Evolutionary conservation across 495 filamentous ascomycete genomes (phyloP), one percentile per base, ranked within the genome.

Genomic region (Tetracladium setigerum): DNA sequence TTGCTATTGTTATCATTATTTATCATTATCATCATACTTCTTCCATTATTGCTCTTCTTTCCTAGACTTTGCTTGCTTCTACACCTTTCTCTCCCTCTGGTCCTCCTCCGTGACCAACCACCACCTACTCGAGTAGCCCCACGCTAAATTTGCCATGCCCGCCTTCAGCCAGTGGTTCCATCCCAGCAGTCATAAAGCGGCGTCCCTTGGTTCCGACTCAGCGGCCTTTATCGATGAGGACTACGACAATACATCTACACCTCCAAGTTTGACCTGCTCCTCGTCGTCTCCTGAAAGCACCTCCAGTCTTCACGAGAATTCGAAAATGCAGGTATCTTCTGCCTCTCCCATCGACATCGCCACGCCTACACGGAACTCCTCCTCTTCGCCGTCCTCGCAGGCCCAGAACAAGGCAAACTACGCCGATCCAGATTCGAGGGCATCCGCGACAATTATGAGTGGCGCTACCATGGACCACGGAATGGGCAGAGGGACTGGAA

Each of bases 341-440:
- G 54, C 58, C 27, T 49, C 73, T 46, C 82, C 82, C 18, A 83
- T 86, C 57, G 73, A 84, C 64, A 84, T 85, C 60, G 67, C 77
- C 62, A 71, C 76, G 46, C 61, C 68, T 14, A 60, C 64, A 22
- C 74, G 78, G 55, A 74, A 79, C 64, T 68, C 70, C 55, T 84
- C 82, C 30, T 67, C 74, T 54, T 82, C 80, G 37, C 79, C 82
- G 30, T 77, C 78, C 41, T 60, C 57, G 6, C 57, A 60, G 67
- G 68, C 30, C 73, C 76, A 50, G 71, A 81, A 59, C 69, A 76
- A 27, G 44, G 22, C 39, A 18, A 52, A 81, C 74, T 53, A 83
- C 57, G 61, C 68, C 55, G 55, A 67, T 22, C 62, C 65, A 47
- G 64, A 69, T 46, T 42, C 51, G 33, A 43, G 57, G 6, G 55